Base-by-base conservation (phyloP, 129 eudicot genomes). In the Lonicera japonica region DNA sequence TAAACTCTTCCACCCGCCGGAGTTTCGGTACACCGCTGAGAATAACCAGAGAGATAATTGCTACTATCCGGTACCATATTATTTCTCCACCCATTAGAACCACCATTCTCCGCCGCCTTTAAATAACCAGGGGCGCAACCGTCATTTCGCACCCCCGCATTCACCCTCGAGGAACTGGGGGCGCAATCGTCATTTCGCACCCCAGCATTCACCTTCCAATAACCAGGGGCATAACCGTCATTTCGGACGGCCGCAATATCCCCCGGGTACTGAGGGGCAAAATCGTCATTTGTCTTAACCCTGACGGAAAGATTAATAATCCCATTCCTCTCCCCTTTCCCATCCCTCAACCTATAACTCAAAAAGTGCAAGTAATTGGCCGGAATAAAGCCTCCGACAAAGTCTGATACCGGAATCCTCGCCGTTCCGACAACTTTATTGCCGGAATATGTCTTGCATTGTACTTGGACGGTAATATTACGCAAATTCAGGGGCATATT, bases 271-370 rank as follows among this genome's bases (percentile, higher is more conserved):
- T 24, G 36, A 50, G 8, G 21, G 10, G 56, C 60, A 1, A 15
- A 54, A 12, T 11, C 40, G 29, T 38, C 46, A 13, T 60, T 12
- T 39, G 67, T 64, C 56, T 53, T 72, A 25, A 88, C 65, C 70
- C 62, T 79, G 25, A 85, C 79, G 9, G 89, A 76, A 52, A 85
- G 47, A 65, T 85, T 82, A 52, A 88, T 68, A 10, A 88, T 79
- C 69, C 96, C 96, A 61, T 85, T 88, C 60, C 72, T 73, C 18
- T 69, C 79, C 1, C 96, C 89, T 17, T 54, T 17, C 0, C 36
- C 15, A 40, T 82, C 85, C 64, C 75, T 77, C 69, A 88, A 64
- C 65, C 96, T 63, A 50, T 88, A 88, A 34, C 94, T 84, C 85
- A 88, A 75, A 60, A 79, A 79, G 63, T 83, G 91, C 81, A 85